phyloP scores from a whole-genome alignment of 352 stramenopile species.

The Pythium folliculosum region DNA sequence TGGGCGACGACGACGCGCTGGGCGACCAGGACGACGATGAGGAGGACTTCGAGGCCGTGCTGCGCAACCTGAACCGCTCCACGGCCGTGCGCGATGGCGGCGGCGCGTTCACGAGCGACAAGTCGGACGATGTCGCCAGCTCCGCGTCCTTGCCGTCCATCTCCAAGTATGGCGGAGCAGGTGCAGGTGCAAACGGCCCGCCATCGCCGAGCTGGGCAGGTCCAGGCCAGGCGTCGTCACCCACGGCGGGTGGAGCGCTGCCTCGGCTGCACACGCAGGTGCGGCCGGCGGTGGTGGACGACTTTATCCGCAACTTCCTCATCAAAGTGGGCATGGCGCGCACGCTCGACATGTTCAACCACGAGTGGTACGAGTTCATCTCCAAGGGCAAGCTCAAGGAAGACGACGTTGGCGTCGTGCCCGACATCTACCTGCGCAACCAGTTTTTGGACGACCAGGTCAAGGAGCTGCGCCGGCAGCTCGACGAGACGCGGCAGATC shows the following conservation, averaged over 20 bases:
- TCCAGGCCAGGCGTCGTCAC: not conserved
- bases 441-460: constrained; percentile 91
- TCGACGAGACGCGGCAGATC: constrained; percentile 90
- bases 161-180: constrained; percentile 4
- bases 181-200: not conserved
- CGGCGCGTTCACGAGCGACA: not conserved
- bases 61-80: constrained; percentile 74
- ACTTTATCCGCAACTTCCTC: constrained; percentile 96
- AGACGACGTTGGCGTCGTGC: constrained; percentile 89
- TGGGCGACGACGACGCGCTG: too few relatives aligned
- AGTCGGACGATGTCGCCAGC: constrained; percentile 16
- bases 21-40: constrained; percentile 85
- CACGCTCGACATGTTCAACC: constrained; percentile 94
- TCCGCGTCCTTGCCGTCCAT: constrained; percentile 30
- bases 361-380: constrained; percentile 95
- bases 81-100: constrained; percentile 31
- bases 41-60: constrained; percentile 84
- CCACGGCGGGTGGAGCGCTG: constrained; percentile 9
- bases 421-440: constrained; percentile 95
- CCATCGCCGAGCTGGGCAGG: constrained; percentile 6
- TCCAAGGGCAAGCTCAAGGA: constrained; percentile 90
- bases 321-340: constrained; percentile 91
- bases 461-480: constrained; percentile 75
- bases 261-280: constrained; percentile 64
- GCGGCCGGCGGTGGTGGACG: constrained; percentile 89